These are phyloP conservation scores for Ophiocordyceps unilateralis DNA, from an alignment of 2,329 filamentous ascomycete genomes.

Conservation along the genomic window DNA sequence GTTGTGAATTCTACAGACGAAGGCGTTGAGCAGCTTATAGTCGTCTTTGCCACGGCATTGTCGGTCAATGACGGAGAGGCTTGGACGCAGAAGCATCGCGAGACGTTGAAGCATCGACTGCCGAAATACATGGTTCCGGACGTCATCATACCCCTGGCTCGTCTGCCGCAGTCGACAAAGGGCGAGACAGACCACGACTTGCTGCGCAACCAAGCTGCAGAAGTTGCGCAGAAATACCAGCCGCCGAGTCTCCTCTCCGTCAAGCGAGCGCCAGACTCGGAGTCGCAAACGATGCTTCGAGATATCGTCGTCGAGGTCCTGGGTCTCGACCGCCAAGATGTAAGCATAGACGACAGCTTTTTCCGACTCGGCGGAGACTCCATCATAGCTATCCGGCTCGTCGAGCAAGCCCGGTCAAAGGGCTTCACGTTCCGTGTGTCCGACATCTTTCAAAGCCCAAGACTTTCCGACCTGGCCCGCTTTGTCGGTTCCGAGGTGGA, in stretches of 20 bases:
- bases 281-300: not conserved
- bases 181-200: conserved; percentile 1
- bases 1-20: not conserved
- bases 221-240: conserved; percentile 1
- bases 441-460: conserved; percentile 1
- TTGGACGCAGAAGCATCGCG: not conserved
- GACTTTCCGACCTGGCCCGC: not conserved
- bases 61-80: not conserved
- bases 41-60: not conserved
- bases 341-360: conserved; percentile 3
- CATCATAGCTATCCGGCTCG: conserved; percentile 12
- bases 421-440: conserved; percentile 3
- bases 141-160: conserved; percentile 1
- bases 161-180: not conserved
- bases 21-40: not conserved
- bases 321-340: not conserved
- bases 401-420: not conserved
- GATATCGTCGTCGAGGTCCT: not conserved
- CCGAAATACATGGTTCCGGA: conserved; percentile 4
- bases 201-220: not conserved
- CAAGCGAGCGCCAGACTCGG: not conserved
- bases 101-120: not conserved
- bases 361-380: conserved; percentile 3
- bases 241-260: not conserved
- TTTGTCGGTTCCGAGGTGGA: not conserved